Percentiles rank a stretch among this genome's conserved stretches.
Evolutionary conservation across 305 asterid genomes (phyloP).

Genomic region (Fraxinus albicans): DNA sequence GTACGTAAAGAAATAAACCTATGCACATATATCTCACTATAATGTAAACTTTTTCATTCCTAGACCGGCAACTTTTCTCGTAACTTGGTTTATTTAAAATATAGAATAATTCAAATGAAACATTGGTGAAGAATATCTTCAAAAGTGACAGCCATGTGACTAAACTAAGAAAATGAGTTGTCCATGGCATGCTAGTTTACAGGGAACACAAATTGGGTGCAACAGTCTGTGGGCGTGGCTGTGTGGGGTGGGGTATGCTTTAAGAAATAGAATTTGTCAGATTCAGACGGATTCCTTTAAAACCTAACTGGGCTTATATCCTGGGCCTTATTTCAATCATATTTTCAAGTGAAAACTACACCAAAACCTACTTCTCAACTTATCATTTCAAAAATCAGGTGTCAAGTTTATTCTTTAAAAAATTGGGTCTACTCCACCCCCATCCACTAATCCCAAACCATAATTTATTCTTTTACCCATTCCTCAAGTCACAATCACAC

Average conservation of each 20-base stretch:
- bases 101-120: background rate
- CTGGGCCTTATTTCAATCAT: background rate
- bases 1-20: background rate
- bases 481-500: too few species aligned
- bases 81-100: background rate
- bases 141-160: background rate
- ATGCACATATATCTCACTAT: background rate
- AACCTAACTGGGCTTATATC: background rate
- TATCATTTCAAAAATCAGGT: too few species aligned
- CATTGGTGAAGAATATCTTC: background rate
- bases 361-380: too few species aligned
- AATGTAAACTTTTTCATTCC: background rate
- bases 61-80: background rate
- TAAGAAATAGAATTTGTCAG: background rate
- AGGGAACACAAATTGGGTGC: background rate
- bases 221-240: background rate
- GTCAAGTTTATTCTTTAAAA: too few species aligned
- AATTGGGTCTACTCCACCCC: too few species aligned
- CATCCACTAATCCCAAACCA: too few species aligned
- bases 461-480: too few species aligned
- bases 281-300: too few species aligned
- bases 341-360: too few species aligned
- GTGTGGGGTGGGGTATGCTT: background rate
- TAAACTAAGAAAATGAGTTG: background rate
- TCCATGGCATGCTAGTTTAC: background rate